These are phyloP conservation scores for Narthecium ossifragum DNA, from an alignment of 106 monocot genomes.

Conservation along the genomic window DNA sequence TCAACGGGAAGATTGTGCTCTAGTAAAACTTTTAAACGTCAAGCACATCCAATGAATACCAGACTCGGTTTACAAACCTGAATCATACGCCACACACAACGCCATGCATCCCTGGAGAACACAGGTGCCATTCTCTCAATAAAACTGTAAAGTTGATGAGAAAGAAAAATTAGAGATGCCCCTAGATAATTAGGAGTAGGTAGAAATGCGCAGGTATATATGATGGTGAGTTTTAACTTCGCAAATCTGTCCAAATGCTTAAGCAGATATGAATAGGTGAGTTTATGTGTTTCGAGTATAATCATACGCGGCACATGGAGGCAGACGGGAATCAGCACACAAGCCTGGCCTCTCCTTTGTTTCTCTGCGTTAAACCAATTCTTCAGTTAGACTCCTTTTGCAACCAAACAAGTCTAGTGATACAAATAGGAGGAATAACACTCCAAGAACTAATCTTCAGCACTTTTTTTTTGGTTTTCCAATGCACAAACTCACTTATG, in stretches of 20 bases:
- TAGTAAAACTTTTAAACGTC: too few relatives aligned
- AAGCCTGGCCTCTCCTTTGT: slow-evolving; percentile 18
- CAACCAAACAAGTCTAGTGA: neutral
- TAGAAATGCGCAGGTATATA: neutral
- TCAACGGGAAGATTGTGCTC: neutral
- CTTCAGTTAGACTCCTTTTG: too few relatives aligned
- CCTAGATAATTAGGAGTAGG: neutral
- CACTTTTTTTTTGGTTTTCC: neutral
- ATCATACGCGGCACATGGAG: slow-evolving; percentile 15
- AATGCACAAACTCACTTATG: slow-evolving; percentile 2
- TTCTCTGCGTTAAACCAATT: neutral
- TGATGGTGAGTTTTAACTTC: neutral
- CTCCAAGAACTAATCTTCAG: neutral
- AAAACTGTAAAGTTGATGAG: neutral
- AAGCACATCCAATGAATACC: neutral
- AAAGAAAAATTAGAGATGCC: neutral
- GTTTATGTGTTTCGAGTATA: neutral
- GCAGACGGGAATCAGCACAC: slow-evolving; percentile 12
- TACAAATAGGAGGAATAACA: neutral
- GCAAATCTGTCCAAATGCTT: neutral
- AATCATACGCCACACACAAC: neutral
- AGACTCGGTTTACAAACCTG: neutral
- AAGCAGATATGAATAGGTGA: neutral
- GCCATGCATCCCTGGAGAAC: neutral
- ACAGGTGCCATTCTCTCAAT: neutral